Conservation (phyloP, 768 basidiomycete species). For the Boletus vermiculosoides region DNA sequence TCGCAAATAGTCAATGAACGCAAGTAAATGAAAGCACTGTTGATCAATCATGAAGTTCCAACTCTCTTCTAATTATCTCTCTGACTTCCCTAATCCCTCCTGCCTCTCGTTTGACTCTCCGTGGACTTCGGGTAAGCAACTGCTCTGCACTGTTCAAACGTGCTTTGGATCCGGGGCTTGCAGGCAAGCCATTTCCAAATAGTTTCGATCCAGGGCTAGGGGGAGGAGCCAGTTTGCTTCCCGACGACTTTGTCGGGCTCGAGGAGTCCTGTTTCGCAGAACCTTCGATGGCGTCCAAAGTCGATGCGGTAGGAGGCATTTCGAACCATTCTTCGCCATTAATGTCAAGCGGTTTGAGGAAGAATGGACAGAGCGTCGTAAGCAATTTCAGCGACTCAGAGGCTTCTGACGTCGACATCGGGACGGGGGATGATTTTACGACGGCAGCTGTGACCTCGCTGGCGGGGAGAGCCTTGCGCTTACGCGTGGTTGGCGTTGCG, state of each 20-base stretch:
- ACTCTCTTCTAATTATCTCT: slow-evolving; percentile 76
- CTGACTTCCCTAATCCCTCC: slow-evolving; percentile 78
- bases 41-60: slow-evolving; percentile 62
- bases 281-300: slow-evolving; percentile 14
- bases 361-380: slow-evolving; percentile 74
- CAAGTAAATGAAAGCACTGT: slow-evolving; percentile 32
- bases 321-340: slow-evolving; percentile 55
- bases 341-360: slow-evolving; percentile 63
- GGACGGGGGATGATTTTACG: slow-evolving; percentile 78
- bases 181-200: slow-evolving; percentile 29
- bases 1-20: slow-evolving; percentile 15
- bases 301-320: slow-evolving; percentile 37
- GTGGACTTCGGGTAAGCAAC: slow-evolving; percentile 67
- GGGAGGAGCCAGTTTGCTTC: slow-evolving; percentile 26
- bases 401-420: slow-evolving; percentile 75
- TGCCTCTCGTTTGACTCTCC: slow-evolving; percentile 63
- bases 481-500: slow-evolving; percentile 56
- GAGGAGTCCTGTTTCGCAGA: slow-evolving; percentile 10
- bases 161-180: slow-evolving; percentile 50
- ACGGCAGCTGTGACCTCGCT: slow-evolving; percentile 67
- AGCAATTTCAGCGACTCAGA: slow-evolving; percentile 70
- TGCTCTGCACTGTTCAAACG: slow-evolving; percentile 61
- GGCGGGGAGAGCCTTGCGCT: slow-evolving; percentile 66
- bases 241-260: slow-evolving; percentile 40
- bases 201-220: slow-evolving; percentile 41